Evolutionary conservation across 768 basidiomycete species (phyloP), one percentile per base, ranked within the genome.

Genomic region (Russula sp.): DNA sequence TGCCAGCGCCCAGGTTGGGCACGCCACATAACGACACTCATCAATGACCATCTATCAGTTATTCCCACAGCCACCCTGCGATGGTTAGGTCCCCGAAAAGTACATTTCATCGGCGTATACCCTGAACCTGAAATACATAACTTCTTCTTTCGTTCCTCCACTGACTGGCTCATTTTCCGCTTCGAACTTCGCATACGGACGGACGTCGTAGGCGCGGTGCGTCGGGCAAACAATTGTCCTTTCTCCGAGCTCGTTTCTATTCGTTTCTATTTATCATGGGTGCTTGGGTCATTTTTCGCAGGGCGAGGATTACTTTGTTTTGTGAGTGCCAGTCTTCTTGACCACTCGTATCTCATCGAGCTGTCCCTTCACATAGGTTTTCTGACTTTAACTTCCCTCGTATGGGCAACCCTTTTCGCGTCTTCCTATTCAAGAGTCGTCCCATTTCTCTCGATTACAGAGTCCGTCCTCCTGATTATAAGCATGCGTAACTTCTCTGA

Each of bases 211-310:
- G 40, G 44, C 42, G 52, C 40, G 53, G 30, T 9, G 20, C 38
- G 20, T 67, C 57, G 57, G 49, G 42, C 53, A 36, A n/a, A 26
- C 34, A 4, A 3, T 57, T 46, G 7, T 51, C n/a, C 24, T 53
- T 60, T 60, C 36, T 53, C 16, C 46, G 18, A 18, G 3, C 44
- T 22, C 13, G 8, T 44, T 42, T 52, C 22, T 20, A 24, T 40
- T n/a, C n/a, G n/a, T n/a, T n/a, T n/a, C n/a, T n/a, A n/a, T 46
- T 24, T 22, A 16, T 42, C 55, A 68, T 68, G 67, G 28, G 40
- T 52, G 49, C 46, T 44, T 69, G 67, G 67, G 51, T 20, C 22
- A 9, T 69, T 57, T 69, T 69, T 40, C 66, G 65, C 58, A 63
- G 56, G 36, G 61, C 66, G 53, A 67, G 67, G 56, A 57, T 42